These are phyloP conservation scores for Chrysanthemum seticuspe DNA, from an alignment of 129 eudicot species.

Conservation along the genomic window DNA sequence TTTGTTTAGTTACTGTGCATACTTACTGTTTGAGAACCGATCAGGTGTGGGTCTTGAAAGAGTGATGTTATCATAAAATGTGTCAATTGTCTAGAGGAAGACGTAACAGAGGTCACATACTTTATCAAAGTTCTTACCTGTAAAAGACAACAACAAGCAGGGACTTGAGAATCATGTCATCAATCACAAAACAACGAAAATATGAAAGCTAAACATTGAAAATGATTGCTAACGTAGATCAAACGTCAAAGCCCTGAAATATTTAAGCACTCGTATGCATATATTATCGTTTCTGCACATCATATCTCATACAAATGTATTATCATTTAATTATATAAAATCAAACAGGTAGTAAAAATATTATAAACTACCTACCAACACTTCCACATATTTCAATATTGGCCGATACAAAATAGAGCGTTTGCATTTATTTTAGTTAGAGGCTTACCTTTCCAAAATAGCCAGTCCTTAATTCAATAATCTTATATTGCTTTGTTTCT, in stretches of 20 bases:
- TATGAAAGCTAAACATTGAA: slow-evolving; percentile 1
- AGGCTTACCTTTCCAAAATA: background rate
- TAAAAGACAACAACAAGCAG: background rate
- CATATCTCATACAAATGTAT: background rate
- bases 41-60: too few relatives aligned
- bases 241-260: background rate
- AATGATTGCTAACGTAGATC: background rate
- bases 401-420: background rate
- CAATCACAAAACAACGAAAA: background rate
- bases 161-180: background rate
- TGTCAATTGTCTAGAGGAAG: background rate
- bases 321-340: background rate
- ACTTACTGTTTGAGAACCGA: too few relatives aligned
- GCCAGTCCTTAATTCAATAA: background rate
- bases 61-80: background rate
- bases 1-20: too few relatives aligned
- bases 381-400: background rate
- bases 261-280: background rate
- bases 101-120: slow-evolving; percentile 16
- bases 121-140: slow-evolving; percentile 13
- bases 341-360: background rate
- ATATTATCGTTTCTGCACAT: background rate
- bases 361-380: background rate
- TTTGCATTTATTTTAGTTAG: background rate
- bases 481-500: background rate